Conservation (phyloP, 129 eudicot species). For the Helichrysum umbraculigerum region DNA sequence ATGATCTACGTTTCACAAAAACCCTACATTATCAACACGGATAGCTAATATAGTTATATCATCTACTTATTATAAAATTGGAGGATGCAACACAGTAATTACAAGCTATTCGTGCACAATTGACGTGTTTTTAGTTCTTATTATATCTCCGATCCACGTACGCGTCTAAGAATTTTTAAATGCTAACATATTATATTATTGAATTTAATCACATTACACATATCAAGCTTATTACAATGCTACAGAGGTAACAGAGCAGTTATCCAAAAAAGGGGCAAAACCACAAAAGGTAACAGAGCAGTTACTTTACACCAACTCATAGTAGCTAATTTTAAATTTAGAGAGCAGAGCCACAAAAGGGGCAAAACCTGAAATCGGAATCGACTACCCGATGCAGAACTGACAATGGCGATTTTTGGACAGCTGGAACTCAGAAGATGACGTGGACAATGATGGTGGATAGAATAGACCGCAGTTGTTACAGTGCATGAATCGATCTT, state of each 20-base stretch:
- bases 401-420: conserved; percentile 44
- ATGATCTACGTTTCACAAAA: neutral
- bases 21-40: too few relatives aligned
- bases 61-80: too few relatives aligned
- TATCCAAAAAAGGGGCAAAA: conserved; percentile 82
- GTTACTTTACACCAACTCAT: too few relatives aligned
- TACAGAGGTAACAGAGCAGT: neutral
- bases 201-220: neutral
- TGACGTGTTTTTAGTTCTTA: too few relatives aligned
- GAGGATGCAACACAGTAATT: too few relatives aligned
- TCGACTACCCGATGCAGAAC: conserved; percentile 53
- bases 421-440: conserved; percentile 21
- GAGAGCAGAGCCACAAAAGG: conserved; percentile 77
- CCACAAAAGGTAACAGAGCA: too few relatives aligned
- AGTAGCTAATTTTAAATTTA: too few relatives aligned
- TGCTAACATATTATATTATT: neutral
- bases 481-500: conserved; percentile 66
- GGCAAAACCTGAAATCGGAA: conserved; percentile 63
- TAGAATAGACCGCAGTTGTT: conserved; percentile 61
- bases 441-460: conserved; percentile 54
- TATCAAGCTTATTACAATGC: neutral
- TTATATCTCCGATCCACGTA: too few relatives aligned
- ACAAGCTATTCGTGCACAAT: too few relatives aligned
- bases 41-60: too few relatives aligned
- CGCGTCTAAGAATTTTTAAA: neutral